Conservation (phyloP, 208 protist genomes). For the Leishmania tropica region DNA sequence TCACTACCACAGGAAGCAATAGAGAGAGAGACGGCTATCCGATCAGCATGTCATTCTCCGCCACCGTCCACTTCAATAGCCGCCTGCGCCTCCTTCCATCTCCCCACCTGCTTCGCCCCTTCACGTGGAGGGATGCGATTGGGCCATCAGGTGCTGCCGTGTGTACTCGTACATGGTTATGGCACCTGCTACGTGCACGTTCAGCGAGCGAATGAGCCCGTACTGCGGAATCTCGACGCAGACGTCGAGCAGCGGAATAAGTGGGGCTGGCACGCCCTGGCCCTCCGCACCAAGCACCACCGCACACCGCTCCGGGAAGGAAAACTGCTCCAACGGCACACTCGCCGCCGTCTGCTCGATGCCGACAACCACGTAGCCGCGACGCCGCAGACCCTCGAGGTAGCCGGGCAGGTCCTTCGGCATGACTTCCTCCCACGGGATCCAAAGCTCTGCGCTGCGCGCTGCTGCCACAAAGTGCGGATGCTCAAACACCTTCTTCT, state of each 20-base stretch:
- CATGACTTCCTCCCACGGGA: conserved; percentile 79
- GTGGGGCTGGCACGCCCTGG: conserved; percentile 84
- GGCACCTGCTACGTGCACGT: conserved; percentile 92
- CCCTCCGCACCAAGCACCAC: conserved; percentile 90
- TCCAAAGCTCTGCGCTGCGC: conserved; percentile 90
- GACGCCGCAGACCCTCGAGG: conserved; percentile 52
- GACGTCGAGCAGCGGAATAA: conserved; percentile 80
- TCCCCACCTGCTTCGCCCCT: neutral
- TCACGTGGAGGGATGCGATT: neutral
- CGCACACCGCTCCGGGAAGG: conserved; percentile 68
- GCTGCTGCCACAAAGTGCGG: conserved; percentile 88
- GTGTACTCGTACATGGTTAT: conserved; percentile 94
- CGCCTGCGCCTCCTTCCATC: neutral
- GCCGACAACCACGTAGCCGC: conserved; percentile 88
- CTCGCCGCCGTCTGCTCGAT: conserved; percentile 91
- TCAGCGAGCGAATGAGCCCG: conserved; percentile 90
- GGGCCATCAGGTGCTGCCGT: conserved; percentile 75
- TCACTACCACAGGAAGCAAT: too few relatives aligned
- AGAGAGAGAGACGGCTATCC: neutral
- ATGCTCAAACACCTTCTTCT: conserved; percentile 81
- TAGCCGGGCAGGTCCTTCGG: conserved; percentile 60
- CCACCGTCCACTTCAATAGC: neutral
- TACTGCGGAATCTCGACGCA: conserved; percentile 94
- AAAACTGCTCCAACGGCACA: conserved; percentile 69
- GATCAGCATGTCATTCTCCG: neutral